Base-by-base conservation (phyloP, 1,139 yeast genomes). In the Diutina mesorugosa region DNA sequence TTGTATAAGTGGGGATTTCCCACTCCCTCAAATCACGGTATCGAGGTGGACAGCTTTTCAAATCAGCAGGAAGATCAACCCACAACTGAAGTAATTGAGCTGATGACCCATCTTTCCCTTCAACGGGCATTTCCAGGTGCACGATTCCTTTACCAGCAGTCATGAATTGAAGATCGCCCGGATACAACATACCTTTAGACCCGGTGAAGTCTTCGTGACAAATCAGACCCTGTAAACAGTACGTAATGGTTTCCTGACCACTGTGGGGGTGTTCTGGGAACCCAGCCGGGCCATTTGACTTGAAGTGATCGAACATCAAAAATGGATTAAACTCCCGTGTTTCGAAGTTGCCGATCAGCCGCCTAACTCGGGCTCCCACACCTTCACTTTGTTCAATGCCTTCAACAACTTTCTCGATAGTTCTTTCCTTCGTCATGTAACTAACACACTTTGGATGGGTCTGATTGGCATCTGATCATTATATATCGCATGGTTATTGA, bases 201-300 rank as follows among this genome's bases (percentile, higher is more conserved):
- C 97, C 97, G 2, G 95, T 87, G 72, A 90, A 89, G 69, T 90
- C 97, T 68, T 89, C 96, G 68, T 90, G 97, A 32, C 95, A 91
- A 69, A 90, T 74, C 59, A 83, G 83, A 55, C 97, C 97, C 57
- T 81, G 76, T 59, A 84, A 70, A 57, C 90, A 72, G 64, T 85
- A 81, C 3, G 96, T 87, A 59, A 90, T 82, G 32, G 97, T 90
- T 69, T 89, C 96, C 69, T 88, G 95, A 35, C 96, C 96, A 59
- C 89, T 80, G 69, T 90, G 97, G 32, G 97, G 97, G 67, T 90
- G 97, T 63, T 88, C 93, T 6, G 96, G 96, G 72, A 90, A 90
- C 0, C 95, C 95, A 16, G 55, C 73, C 67, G 70, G 72, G 14
- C 74, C 76, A 9, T 65, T 61, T 56, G 69, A 66, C n/a, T 67